Evolutionary conservation across 805 yeast genomes (phyloP), one percentile per base, ranked within the genome.

Genomic region (Hanseniaspora valbyensis): DNA sequence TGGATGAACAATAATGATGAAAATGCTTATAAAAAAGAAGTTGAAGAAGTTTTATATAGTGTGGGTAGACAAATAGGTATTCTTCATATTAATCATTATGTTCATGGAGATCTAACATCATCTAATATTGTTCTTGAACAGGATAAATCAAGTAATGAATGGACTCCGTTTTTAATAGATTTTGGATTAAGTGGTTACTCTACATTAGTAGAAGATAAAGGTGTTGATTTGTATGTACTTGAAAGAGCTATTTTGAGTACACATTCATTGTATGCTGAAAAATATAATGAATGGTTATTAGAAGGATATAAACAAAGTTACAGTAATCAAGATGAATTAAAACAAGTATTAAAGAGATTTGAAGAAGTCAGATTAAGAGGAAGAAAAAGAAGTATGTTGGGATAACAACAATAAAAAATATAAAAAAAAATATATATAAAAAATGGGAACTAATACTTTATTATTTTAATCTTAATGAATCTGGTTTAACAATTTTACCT

Each of bases 51-150:
- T 2, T 62, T 84, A 55, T 54, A 54, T 3, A 60, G 62, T 14
- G 89, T 87, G 1, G 95, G 96, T 0, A 56, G 64, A 40, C 74
- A 77, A 52, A 73, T 89, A 39, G 95, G 83, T 0, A 65, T 72
- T 38, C 65, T 92, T 58, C 98, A 92, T 65, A 60, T 73, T 56
- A 71, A 77, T 55, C 95, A 86, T 55, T 76, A 85, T 61, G 79
- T 87, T 24, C 98, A 92, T 65, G 98, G 98, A 1, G 98, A 92
- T 62, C 69, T 92, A 57, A 92, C 98, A 0, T 79, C 90, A 21
- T 89, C 97, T 0, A 92, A 92, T 59, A 77, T 88, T 24, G 74
- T 92, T 41, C 60, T 89, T 14, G 67, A 66, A 18, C 61, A 65
- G 44, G 54, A 55, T 3, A 54, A 44, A 26, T 41, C 50, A 26